A percentile compares a stretch with the other conserved stretches of the same genome.
Evolutionary conservation across 140 eudicot genomes (phyloP).

Genomic region (Senecio squalidus): DNA sequence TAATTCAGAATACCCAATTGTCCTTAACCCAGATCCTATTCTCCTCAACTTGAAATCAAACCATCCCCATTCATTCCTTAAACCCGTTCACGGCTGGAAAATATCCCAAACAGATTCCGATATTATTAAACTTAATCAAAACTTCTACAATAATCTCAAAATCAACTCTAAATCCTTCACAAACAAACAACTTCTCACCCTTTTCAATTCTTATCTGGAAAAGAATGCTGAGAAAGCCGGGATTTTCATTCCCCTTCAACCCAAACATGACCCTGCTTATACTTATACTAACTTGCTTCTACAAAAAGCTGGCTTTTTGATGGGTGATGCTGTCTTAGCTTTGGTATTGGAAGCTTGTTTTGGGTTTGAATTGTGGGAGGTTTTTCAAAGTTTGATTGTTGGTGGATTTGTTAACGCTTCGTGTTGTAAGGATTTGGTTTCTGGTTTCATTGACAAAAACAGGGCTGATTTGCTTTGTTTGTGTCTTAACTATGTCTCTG

Average conservation of each 20-base stretch:
- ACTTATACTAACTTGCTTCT: conserved; percentile 27
- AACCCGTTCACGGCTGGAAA: conserved; percentile 48
- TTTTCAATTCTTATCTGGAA: conserved; percentile 34
- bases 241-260: conserved; percentile 1
- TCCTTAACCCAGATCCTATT: conserved; percentile 48
- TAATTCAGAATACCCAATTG: conserved; percentile 48
- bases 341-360: conserved; percentile 64
- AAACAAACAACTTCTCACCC: conserved; percentile 27
- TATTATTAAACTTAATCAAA: conserved; percentile 27
- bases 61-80: conserved; percentile 18
- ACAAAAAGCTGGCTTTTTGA: conserved; percentile 39
- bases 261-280: conserved; percentile 14
- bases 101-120: conserved; percentile 37
- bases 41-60: conserved; percentile 40
- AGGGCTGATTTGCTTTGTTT: conserved; percentile 56
- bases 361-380: conserved; percentile 51
- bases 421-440: conserved; percentile 29
- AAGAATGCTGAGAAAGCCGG: conserved; percentile 30
- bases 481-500: conserved; percentile 54
- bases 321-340: conserved; percentile 48
- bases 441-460: conserved; percentile 45
- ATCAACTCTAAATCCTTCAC: conserved; percentile 32
- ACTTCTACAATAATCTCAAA: conserved; percentile 33
- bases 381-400: conserved; percentile 41
- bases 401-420: conserved; percentile 39